Evolutionary conservation across 176 grass and related monocot species (phyloP).

Genomic region (Dendrocalamus sinicus): DNA sequence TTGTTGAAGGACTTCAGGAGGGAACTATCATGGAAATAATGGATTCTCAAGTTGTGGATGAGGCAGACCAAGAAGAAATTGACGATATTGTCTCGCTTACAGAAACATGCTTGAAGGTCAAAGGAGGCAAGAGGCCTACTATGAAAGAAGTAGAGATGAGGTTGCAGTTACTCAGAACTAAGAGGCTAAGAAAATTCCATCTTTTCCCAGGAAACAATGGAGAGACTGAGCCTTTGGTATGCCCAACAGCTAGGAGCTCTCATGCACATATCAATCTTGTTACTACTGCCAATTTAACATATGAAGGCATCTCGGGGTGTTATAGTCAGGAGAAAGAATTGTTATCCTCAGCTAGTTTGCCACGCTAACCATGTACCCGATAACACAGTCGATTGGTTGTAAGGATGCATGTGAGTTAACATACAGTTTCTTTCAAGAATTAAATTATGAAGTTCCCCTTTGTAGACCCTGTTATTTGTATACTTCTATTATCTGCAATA

Average conservation of each 20-base stretch:
- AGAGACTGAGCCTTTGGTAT: neutral
- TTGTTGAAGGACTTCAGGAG: neutral
- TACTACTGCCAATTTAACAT: no score
- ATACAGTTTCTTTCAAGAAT: neutral
- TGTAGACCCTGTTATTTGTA: neutral
- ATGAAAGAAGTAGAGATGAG: slow-evolving; percentile 61
- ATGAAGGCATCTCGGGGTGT: neutral
- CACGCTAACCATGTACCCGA: neutral
- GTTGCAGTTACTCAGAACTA: slow-evolving; percentile 39
- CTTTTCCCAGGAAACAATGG: neutral
- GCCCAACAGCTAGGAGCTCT: neutral
- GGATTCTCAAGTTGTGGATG: slow-evolving; percentile 34
- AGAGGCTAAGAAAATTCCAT: neutral
- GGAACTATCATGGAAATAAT: slow-evolving; percentile 9
- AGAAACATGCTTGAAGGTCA: slow-evolving; percentile 41
- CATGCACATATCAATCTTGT: neutral
- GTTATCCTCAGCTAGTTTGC: neutral
- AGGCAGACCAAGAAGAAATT: slow-evolving; percentile 36
- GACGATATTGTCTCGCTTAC: slow-evolving; percentile 20
- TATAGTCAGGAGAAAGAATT: slow-evolving; percentile 42
- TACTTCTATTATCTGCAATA: neutral
- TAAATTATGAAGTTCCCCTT: neutral
- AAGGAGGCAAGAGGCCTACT: slow-evolving; percentile 35
- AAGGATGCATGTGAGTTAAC: neutral
- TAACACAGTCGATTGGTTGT: neutral